Base-by-base conservation (phyloP, 371 early-diverging fungal species). In the Haplosporangium sp. region DNA sequence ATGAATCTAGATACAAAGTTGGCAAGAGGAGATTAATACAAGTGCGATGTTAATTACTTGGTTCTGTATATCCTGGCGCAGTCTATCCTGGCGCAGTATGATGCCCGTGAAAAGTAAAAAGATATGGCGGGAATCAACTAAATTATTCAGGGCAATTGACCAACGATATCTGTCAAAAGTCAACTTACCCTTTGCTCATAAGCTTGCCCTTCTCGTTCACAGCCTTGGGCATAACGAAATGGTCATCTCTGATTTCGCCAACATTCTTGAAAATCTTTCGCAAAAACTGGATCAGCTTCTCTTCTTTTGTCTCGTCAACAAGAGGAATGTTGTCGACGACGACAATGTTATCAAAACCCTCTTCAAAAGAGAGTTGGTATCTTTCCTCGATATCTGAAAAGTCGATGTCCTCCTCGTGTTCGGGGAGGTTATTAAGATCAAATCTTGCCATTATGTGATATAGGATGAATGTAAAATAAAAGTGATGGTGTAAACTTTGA, bases 241-340 rank as follows among this genome's bases (percentile, higher is more conserved):
- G 96, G 71, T 91, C 86, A 39, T 92, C 92, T 76, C 93, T 92
- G 85, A 98, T 91, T 71, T 87, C 86, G 76, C 96, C 94, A 61
- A 91, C 91, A 76, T 84, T 85, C 81, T 91, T 93, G 86, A 97
- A 96, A 69, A 93, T 88, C 84, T 95, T 96, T 64, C 86, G 89
- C 74, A 97, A 83, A 58, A 94, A 92, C 65, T 78, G 85, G 47
- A 94, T 65, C 57, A 99, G 87, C 84, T 95, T 96, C 63, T 92
- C 95, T 83, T 91, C 89, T 89, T 97, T 97, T 72, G 84, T 78
- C 69, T 92, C 92, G 64, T 97, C 97, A 69, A 98, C 96, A 38
- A 93, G 78, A 42, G 99, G 99, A 39, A 94, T 91, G 65, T 95
- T 93, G 86, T 98, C 98, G 38, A 98, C 93, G 35, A 98, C 94